Conservation (phyloP, 805 yeast genomes). For the Myxozyma neotropica region DNA sequence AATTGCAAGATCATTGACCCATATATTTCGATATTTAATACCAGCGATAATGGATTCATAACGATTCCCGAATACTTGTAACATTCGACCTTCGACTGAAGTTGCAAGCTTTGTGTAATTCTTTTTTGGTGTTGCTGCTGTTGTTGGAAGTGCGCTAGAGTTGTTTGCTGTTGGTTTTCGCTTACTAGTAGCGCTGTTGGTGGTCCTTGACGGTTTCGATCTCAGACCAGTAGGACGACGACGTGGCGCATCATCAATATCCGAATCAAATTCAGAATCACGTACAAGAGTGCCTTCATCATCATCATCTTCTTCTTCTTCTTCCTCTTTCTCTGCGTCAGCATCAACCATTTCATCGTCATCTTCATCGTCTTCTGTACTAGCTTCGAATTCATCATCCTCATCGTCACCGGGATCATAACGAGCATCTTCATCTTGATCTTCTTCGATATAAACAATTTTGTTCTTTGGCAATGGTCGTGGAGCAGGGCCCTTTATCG, state of each 20-base stretch:
- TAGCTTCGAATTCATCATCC: conserved; percentile 3
- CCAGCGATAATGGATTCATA: conserved; percentile 1
- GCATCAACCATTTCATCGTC: neutral
- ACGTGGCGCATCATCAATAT: neutral
- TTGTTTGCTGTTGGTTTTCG: no score
- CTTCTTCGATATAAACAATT: conserved; percentile 2
- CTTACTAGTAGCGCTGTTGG: no score
- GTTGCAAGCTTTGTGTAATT: neutral
- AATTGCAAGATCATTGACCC: conserved; percentile 24
- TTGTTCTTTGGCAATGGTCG: neutral
- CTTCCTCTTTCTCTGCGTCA: conserved; percentile 6
- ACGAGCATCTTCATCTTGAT: conserved; percentile 1
- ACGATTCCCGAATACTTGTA: conserved; percentile 14
- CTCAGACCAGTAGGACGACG: neutral
- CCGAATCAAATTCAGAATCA: neutral
- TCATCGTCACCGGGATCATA: conserved; percentile 4
- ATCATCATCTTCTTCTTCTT: conserved; percentile 3
- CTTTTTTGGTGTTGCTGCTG: neutral
- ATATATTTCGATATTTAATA: conserved; percentile 14
- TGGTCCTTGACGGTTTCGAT: neutral
- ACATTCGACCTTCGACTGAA: conserved; percentile 13
- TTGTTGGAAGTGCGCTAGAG: no score
- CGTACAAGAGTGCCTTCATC: neutral
- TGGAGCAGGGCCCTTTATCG: conserved; percentile 3
- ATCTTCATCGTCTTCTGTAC: conserved; percentile 1